Conservation (phyloP, 2,329 filamentous ascomycete species). For the Penicillium janthinellum region DNA sequence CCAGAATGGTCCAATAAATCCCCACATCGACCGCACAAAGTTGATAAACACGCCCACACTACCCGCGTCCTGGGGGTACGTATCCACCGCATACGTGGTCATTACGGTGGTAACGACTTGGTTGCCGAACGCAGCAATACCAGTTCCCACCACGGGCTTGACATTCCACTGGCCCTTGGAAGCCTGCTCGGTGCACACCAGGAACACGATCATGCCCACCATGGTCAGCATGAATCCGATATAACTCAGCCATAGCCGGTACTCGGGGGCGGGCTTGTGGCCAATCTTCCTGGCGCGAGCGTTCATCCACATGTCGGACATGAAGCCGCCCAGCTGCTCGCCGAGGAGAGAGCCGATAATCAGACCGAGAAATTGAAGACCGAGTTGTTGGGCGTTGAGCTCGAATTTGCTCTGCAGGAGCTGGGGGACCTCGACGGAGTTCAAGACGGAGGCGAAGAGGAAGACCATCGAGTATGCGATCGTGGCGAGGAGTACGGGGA, state of each 20-base stretch:
- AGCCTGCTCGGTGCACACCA: constrained; percentile 55
- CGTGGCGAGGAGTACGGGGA: constrained; percentile 55
- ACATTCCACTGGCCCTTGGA: constrained; percentile 53
- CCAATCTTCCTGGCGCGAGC: constrained; percentile 33
- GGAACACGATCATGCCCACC: constrained; percentile 58
- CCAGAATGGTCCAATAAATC: constrained; percentile 42
- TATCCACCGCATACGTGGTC: constrained; percentile 63
- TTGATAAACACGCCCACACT: constrained; percentile 63
- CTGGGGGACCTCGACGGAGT: constrained; percentile 62
- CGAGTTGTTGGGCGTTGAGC: constrained; percentile 60
- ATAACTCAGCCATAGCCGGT: constrained; percentile 61
- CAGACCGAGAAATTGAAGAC: constrained; percentile 60
- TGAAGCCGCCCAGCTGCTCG: constrained; percentile 59
- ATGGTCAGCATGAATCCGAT: constrained; percentile 55
- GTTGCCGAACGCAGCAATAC: constrained; percentile 57
- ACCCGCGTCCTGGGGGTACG: constrained; percentile 56
- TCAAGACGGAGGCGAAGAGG: constrained; percentile 55
- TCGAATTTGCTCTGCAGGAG: constrained; percentile 58
- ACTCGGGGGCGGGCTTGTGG: constrained; percentile 52
- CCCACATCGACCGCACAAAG: constrained; percentile 50
- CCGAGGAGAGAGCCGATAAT: constrained; percentile 62
- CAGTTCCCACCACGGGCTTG: constrained; percentile 58
- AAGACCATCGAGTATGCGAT: constrained; percentile 61
- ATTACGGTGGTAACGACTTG: constrained; percentile 64
- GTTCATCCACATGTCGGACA: constrained; percentile 61